Percentiles rank a stretch among this genome's conserved stretches.
These are phyloP conservation scores for Chaetoceros tenuissimus DNA, from an alignment of 108 stramenopile genomes.

Conservation along the genomic window DNA sequence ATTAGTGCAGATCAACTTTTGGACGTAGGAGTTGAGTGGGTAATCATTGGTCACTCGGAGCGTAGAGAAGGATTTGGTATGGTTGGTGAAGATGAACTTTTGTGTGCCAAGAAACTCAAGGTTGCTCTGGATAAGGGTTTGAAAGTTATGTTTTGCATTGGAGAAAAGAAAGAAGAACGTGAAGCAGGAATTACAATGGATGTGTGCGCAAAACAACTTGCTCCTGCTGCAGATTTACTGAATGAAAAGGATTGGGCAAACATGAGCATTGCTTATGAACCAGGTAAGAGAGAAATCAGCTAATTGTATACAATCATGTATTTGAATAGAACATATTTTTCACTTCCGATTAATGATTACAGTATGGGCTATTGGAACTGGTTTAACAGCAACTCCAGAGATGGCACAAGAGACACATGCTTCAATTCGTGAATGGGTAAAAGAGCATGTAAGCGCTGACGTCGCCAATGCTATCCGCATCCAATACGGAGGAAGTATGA, in stretches of 20 bases:
- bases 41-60: conserved; percentile 96
- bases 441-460: conserved; percentile 76
- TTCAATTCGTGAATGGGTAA: conserved; percentile 88
- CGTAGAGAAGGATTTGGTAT: conserved; percentile 91
- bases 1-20: conserved; percentile 74
- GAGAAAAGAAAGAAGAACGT: conserved; percentile 98
- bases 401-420: conserved; percentile 99
- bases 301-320: no score
- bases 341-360: conserved; percentile 25
- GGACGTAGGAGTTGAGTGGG: conserved; percentile 95
- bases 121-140: conserved; percentile 91
- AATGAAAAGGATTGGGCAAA: conserved; percentile 74
- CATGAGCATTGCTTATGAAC: no score
- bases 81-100: conserved; percentile 82
- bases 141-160: conserved; percentile 96
- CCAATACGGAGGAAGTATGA: conserved; percentile 96
- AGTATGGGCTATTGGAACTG: conserved; percentile 96
- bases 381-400: conserved; percentile 95
- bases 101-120: conserved; percentile 94
- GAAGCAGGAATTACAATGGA: conserved; percentile 88
- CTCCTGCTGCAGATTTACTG: conserved; percentile 66
- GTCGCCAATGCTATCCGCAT: conserved; percentile 82
- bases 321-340: no score
- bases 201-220: conserved; percentile 83
- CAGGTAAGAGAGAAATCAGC: no score